Base-by-base conservation (phyloP, 805 yeast genomes). In the Saccharomycopsis microspora region DNA sequence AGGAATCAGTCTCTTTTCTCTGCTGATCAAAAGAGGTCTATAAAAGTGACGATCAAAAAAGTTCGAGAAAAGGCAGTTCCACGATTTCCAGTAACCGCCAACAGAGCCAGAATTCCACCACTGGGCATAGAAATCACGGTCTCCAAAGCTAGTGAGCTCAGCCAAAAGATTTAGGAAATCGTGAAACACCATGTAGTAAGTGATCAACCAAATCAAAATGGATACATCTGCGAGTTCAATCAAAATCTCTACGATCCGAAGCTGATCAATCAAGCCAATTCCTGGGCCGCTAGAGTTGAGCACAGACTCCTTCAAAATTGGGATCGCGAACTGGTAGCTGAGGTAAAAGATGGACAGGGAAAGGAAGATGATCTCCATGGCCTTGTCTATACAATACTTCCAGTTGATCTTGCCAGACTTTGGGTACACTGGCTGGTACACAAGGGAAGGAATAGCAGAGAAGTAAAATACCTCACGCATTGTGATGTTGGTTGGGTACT, bases 41-140 rank as follows among this genome's bases (percentile, higher is more conserved):
- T 66, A 69, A 34, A 71, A 45, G 52, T 71, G 76, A 5, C 74
- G 61, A 27, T 64, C 57, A 53, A 71, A 67, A 56, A 66, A 71
- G 52, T 64, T 64, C 40, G 65, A 57, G 38, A 70, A 68, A 1
- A 75, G 73, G 51, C 58, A 61, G 56, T 71, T 71, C 76, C 76
- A 71, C 42, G 60, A 59, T 31, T 66, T 60, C 75, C 76, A 71
- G 54, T 69, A 71, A 11, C 70, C 61, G 19, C 69, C 70, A 8
- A 71, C 68, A 11, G 74, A 65, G n/a, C 70, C 68, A 1, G 73
- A 65, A 49, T 71, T 71, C 76, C 76, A 71, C 76, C 75, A 71
- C 50, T 70, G 72, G 33, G 61, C 65, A 49, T 71, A 71, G 57
- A 71, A 71, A 5, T 67, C 65, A 19, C 75, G 61, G 56, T 71